Conservation (phyloP, 2,329 filamentous ascomycete genomes). For the Rutstroemia sp. region DNA sequence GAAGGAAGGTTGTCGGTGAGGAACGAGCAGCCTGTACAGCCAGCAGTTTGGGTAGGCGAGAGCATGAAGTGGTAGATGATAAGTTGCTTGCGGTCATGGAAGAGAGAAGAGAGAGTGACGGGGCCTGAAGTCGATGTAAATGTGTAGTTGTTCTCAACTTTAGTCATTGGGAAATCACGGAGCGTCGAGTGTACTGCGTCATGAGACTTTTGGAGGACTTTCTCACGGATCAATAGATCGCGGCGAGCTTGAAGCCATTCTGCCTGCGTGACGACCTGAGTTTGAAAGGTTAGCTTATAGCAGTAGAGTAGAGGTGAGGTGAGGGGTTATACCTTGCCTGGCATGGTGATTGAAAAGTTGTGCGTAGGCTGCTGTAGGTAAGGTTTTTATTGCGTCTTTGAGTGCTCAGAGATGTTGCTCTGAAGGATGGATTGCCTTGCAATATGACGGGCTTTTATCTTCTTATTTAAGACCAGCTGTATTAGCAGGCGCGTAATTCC, state of each 20-base stretch:
- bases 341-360: neutral
- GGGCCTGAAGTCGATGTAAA: conserved; percentile 23
- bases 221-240: conserved; percentile 32
- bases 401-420: neutral
- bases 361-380: neutral
- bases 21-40: conserved; percentile 35
- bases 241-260: conserved; percentile 33
- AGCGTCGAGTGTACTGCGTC: conserved; percentile 29
- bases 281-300: neutral
- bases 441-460: neutral
- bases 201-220: conserved; percentile 27
- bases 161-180: conserved; percentile 35
- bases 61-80: conserved; percentile 43
- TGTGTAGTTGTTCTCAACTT: conserved; percentile 31
- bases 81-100: conserved; percentile 31
- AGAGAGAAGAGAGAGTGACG: conserved; percentile 28
- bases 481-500: no score
- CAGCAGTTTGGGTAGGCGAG: conserved; percentile 28
- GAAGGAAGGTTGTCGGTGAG: conserved; percentile 34
- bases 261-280: conserved; percentile 28
- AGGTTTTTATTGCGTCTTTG: neutral
- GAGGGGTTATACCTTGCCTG: neutral
- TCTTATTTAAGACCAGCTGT: neutral
- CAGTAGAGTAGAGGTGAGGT: no score
- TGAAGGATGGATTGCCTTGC: no score